Evolutionary conservation across 257 asterid genomes (phyloP), one percentile per base, ranked within the genome.

Genomic region (Leptodermis oblonga): DNA sequence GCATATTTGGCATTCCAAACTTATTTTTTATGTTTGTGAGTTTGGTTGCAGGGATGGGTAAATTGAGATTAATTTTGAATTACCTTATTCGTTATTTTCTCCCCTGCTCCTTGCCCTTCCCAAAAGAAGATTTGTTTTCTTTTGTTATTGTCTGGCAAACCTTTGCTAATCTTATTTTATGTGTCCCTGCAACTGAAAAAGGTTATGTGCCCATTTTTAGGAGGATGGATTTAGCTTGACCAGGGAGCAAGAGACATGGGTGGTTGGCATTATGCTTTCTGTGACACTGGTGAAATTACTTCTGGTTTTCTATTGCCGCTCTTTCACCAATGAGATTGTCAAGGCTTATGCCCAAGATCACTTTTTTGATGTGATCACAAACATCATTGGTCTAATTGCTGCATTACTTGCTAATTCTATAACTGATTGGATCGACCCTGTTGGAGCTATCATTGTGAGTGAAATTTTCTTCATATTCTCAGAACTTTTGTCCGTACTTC

Each of bases 361-460:
- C 71, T 83, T 83, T 55, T 83, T 83, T 30, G 88, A 83, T 56
- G 88, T 83, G 34, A 65, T 83, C 73, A 83, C 88, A 69, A 83
- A 83, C 79, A 28, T 81, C 58, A 81, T 83, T 54, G 88, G 88
- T 23, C 84, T 83, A 11, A 52, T 81, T 59, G 88, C 84, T 12
- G 88, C 76, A 37, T 65, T 83, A 69, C 85, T 83, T 62, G 86
- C 88, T 56, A 83, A 81, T 51, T 78, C 77, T 43, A 59, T 83
- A 25, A 76, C 33, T 43, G 82, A 23, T 55, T 81, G 88, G 88
- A 83, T 83, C 79, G 88, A 83, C 72, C 88, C 88, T 36, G 79
- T 81, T 65, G 88, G 88, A 76, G 88, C 88, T 60, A 83, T 83
- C 71, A 78, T 81, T 71, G 88, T 83, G 75, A 83, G 87, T 83